A percentile compares a stretch with the other conserved stretches of the same genome.
phyloP scores from a whole-genome alignment of 345 rosid species.

The Mallotus nudiflorus region DNA sequence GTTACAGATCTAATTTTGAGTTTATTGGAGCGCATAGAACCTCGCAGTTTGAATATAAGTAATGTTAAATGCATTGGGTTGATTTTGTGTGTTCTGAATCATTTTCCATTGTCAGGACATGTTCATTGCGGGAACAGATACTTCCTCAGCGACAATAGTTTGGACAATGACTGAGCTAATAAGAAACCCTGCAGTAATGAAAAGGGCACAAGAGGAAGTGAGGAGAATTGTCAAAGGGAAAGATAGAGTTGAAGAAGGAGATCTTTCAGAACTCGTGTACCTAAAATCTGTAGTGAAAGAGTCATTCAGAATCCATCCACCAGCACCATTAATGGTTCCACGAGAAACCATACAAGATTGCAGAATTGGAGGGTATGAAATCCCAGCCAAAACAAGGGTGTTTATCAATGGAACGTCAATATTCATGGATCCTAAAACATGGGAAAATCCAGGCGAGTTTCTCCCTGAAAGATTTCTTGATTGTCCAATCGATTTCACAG shows the following conservation, averaged over 20 bases:
- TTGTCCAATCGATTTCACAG: slow-evolving; percentile 45
- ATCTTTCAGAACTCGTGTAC: slow-evolving; percentile 31
- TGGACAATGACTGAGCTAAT: slow-evolving; percentile 46
- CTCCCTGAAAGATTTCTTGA: slow-evolving; percentile 46
- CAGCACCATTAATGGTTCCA: slow-evolving; percentile 38
- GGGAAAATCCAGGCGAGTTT: slow-evolving; percentile 43
- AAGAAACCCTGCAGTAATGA: slow-evolving; percentile 35
- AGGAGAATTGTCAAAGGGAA: slow-evolving; percentile 28
- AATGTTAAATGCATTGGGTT: too few species aligned
- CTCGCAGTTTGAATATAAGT: too few species aligned
- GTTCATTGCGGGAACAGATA: slow-evolving; percentile 46
- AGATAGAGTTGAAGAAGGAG: slow-evolving; percentile 28
- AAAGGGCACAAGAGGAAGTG: slow-evolving; percentile 35
- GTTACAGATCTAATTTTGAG: too few species aligned
- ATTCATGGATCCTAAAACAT: slow-evolving; percentile 26
- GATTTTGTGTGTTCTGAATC: too few species aligned
- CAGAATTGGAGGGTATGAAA: slow-evolving; percentile 28
- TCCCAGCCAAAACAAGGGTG: slow-evolving; percentile 43
- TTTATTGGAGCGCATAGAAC: too few species aligned
- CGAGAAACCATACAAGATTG: slow-evolving; percentile 37
- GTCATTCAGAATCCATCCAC: slow-evolving; percentile 40
- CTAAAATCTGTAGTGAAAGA: slow-evolving; percentile 23
- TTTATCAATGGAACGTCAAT: slow-evolving; percentile 31
- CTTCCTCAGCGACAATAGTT: slow-evolving; percentile 27
- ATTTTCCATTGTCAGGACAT: slow-evolving; percentile 28